A percentile compares a stretch with the other conserved stretches of the same genome.
Evolutionary conservation across 2,329 filamentous ascomycete species (phyloP).

Genomic region (Aspergillus sojae): DNA sequence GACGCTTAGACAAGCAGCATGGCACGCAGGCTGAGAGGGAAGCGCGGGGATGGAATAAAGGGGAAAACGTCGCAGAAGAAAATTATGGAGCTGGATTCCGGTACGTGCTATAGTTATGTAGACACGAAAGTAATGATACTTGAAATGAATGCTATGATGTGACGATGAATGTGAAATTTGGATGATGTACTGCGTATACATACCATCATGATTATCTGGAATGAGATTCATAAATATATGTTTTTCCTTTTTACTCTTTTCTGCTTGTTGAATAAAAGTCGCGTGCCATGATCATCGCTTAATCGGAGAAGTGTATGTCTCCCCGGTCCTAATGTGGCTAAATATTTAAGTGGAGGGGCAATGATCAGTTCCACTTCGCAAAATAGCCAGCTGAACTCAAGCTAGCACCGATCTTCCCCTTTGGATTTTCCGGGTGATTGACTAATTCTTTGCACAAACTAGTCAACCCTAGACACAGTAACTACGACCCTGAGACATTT

Average conservation of each 20-base stretch:
- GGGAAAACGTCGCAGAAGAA: constrained; percentile 35
- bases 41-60: constrained; percentile 14
- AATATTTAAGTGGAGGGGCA: neutral
- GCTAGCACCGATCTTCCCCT: neutral
- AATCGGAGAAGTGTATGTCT: no score
- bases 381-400: neutral
- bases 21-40: constrained; percentile 31
- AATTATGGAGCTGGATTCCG: constrained; percentile 44
- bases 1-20: constrained; percentile 56
- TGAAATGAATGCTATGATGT: neutral
- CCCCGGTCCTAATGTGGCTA: neutral
- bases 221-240: neutral
- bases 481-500: neutral
- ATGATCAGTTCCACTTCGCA: neutral
- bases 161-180: neutral
- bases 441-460: neutral
- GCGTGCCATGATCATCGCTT: neutral
- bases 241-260: neutral
- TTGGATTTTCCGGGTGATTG: neutral
- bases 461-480: neutral
- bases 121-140: neutral
- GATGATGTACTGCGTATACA: neutral
- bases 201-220: neutral
- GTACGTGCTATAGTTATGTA: constrained; percentile 35
- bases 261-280: neutral